Percentiles rank a stretch among this genome's conserved stretches.
phyloP scores from a whole-genome alignment of 2,329 filamentous ascomycete genomes.

The Fusarium drepaniforme region DNA sequence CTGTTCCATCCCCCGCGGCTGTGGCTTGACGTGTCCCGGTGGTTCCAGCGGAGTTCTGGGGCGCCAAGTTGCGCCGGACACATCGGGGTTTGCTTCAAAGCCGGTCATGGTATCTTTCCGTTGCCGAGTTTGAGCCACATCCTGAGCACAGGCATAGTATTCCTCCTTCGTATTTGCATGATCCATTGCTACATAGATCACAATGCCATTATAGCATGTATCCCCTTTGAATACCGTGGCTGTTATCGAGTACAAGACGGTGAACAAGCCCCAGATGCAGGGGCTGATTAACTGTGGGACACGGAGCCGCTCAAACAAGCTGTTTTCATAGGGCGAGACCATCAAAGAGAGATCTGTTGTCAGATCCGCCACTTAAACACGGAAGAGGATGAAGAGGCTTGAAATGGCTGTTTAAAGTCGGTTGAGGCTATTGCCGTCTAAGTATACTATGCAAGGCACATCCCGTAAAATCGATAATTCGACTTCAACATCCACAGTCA shows the following conservation, averaged over 20 bases:
- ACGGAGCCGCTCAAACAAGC: conserved; percentile 18
- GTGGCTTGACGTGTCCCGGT: conserved; percentile 41
- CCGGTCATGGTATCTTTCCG: neutral
- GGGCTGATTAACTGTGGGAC: conserved; percentile 46
- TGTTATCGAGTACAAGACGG: neutral
- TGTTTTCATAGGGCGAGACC: conserved; percentile 31
- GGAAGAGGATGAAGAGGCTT: conserved; percentile 1
- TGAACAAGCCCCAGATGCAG: conserved; percentile 37
- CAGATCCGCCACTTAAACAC: conserved; percentile 30
- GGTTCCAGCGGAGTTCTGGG: conserved; percentile 30
- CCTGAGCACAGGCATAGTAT: neutral
- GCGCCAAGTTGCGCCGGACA: conserved; percentile 24
- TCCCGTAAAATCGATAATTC: neutral
- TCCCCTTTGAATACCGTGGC: neutral
- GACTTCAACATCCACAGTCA: neutral
- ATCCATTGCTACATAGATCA: neutral
- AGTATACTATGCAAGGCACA: neutral
- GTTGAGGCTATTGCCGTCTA: neutral
- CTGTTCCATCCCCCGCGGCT: conserved; percentile 24
- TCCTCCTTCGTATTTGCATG: neutral
- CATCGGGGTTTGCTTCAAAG: conserved; percentile 9
- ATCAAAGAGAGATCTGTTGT: conserved; percentile 37
- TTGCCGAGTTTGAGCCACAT: neutral
- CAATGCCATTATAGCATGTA: neutral
- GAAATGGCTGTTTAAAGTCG: neutral